These are phyloP conservation scores for Dioscorea zingiberensis DNA, from an alignment of 106 monocot species.

Conservation along the genomic window DNA sequence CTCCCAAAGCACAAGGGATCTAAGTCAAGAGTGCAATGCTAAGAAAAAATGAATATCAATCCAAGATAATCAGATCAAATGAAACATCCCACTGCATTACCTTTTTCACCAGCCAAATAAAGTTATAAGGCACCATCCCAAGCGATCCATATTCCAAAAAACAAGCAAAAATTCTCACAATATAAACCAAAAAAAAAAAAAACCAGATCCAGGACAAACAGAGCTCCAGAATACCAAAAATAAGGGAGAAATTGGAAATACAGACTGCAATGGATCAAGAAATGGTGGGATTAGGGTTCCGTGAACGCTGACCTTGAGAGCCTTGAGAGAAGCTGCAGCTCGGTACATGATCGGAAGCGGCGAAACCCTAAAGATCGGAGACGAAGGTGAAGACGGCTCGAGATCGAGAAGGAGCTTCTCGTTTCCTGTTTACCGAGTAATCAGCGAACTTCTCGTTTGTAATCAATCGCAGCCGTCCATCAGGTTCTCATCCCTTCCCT, in stretches of 20 bases:
- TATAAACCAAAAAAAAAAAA: neutral
- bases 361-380: constrained; percentile 1
- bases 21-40: too few species aligned
- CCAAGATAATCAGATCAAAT: too few species aligned
- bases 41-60: too few species aligned
- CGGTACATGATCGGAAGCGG: constrained; percentile 26
- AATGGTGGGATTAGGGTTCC: neutral
- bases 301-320: constrained; percentile 22
- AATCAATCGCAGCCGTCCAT: too few species aligned
- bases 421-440: too few species aligned
- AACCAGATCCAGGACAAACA: neutral
- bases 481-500: too few species aligned
- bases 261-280: neutral
- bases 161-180: too few species aligned
- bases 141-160: neutral
- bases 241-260: neutral
- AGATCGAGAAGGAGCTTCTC: too few species aligned
- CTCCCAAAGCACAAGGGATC: too few species aligned
- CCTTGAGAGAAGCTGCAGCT: constrained; percentile 17
- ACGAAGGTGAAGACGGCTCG: too few species aligned
- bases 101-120: neutral
- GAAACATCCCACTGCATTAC: too few species aligned
- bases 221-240: neutral
- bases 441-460: too few species aligned
- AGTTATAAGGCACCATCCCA: neutral